Evolutionary conservation across 2,329 filamentous ascomycete species (phyloP), one percentile per base, ranked within the genome.

Genomic region (Escovopsis weberi): DNA sequence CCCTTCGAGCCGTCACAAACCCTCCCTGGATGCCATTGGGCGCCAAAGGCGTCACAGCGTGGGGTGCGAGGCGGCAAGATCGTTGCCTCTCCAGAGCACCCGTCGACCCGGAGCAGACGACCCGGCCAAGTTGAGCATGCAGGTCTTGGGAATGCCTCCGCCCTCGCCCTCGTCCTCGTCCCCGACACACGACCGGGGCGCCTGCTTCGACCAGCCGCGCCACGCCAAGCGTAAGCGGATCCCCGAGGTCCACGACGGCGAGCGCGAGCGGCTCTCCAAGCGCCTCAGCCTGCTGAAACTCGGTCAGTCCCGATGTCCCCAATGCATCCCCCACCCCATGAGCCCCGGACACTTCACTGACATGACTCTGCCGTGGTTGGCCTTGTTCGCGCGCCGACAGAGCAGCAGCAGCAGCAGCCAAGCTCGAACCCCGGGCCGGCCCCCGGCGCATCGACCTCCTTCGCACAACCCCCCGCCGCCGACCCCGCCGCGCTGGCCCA

Each of bases 251-350:
- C 72, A 74, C 47, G 69, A 75, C 53, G 78, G 75, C 50, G 75
- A 93, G 63, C 80, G 86, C 42, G 75, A 93, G 63, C 80, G 87
- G 41, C 72, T 95, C 49, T 82, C 82, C 38, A 95, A 95, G 67
- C 75, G 82, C 50, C 72, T 95, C 60, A 84, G 85, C 57, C 67
- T 84, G 41, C 71, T 95, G 43, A 87, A 88, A 58, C 65, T 95
- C 50, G 83, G 86, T 91, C 67, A 60, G 30, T 43, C 32, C 15
- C 37, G 38, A 43, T 43, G 42, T 38, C 38, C 30, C 15, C 37
- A 38, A 43, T 43, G 42, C 38, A 18, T 10, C 23, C 23, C 23
- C 23, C 23, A 23, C 23, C 23, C 23, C 23, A 4, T 23, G 4
- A 23, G 15, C 19, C 9, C 37, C 19, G 10, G 39, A 8, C 23